Evolutionary conservation across 2,329 filamentous ascomycete species (phyloP), one percentile per base, ranked within the genome.

Genomic region (Alternaria hordeiaustralica): DNA sequence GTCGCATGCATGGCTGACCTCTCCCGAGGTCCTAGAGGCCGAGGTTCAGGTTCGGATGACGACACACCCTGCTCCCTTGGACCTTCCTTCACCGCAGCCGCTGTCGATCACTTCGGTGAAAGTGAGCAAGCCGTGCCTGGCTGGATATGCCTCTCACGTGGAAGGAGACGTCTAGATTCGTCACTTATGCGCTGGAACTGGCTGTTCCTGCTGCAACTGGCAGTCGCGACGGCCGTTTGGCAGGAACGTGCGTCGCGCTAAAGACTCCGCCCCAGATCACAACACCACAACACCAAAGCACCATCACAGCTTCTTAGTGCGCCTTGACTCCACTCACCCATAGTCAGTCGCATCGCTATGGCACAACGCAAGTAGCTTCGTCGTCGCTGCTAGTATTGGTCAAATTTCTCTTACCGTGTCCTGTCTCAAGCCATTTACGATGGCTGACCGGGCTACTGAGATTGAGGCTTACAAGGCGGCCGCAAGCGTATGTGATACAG

Each of bases 1-100:
- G 70, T 68, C 65, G 66, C 67, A 69, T 66, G 68, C 71, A 72
- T 73, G 74, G 71, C 69, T 71, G 69, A 68, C 62, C 68, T 74
- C 71, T 76, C 64, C 77, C 77, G 77, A 79, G 77, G 76, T 60
- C 76, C 71, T 65, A 75, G 64, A 58, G 65, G 61, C 61, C 68
- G 77, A 78, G 75, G 76, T 78, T 72, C 69, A 75, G 65, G 49
- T 50, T 46, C 41, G 56, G 66, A 56, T 65, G 57, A 60, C 60
- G 64, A 61, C 59, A 62, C 44, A 36, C 30, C 20, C 25, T 45
- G 46, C 46, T 46, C 56, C 41, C 13, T 23, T 30, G 36, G 23
- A 26, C 33, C 60, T 57, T 26, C 23, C 46, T 55, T 47, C 50
- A 54, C 53, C 58, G 18, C 41, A 12, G 44, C 55, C 13, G 21